Conservation (phyloP, 345 rosid genomes). For the Noccaea bulbosa region DNA sequence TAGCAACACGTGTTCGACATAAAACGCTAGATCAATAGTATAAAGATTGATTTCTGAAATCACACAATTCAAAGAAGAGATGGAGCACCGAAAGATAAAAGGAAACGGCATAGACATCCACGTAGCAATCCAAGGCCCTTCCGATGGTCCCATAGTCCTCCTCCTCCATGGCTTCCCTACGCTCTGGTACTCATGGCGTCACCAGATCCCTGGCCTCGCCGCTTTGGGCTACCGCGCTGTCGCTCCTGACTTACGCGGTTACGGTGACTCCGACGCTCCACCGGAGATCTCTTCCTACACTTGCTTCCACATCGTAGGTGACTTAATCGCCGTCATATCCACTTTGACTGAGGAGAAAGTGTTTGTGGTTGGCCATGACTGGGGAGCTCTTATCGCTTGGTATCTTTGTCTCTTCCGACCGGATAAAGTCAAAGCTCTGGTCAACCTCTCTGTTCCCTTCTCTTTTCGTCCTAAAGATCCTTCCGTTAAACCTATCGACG, state of each 20-base stretch:
- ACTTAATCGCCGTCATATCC: conserved; percentile 28
- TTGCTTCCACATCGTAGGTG: conserved; percentile 39
- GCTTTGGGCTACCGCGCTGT: conserved; percentile 42
- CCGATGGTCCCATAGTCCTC: conserved; percentile 38
- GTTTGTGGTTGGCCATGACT: conserved; percentile 47
- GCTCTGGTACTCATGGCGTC: conserved; percentile 48
- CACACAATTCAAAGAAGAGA: conserved; percentile 1
- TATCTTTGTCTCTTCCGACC: conserved; percentile 41
- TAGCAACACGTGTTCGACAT: too few relatives aligned
- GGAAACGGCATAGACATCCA: conserved; percentile 73
- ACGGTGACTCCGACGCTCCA: conserved; percentile 42
- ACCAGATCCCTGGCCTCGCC: conserved; percentile 43
- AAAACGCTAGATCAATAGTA: too few relatives aligned
- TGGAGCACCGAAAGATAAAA: conserved; percentile 55
- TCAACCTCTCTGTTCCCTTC: conserved; percentile 43
- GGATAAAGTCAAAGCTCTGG: conserved; percentile 42
- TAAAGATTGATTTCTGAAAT: background rate
- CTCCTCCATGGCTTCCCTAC: conserved; percentile 47
- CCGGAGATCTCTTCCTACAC: conserved; percentile 38
- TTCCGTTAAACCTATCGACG: conserved; percentile 49
- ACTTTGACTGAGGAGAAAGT: conserved; percentile 39
- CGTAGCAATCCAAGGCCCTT: conserved; percentile 60
- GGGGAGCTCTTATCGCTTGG: conserved; percentile 48
- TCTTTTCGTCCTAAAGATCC: conserved; percentile 16
- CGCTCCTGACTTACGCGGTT: conserved; percentile 48